Conservation (phyloP, 2,329 filamentous ascomycete species). For the Didymella lethalis region DNA sequence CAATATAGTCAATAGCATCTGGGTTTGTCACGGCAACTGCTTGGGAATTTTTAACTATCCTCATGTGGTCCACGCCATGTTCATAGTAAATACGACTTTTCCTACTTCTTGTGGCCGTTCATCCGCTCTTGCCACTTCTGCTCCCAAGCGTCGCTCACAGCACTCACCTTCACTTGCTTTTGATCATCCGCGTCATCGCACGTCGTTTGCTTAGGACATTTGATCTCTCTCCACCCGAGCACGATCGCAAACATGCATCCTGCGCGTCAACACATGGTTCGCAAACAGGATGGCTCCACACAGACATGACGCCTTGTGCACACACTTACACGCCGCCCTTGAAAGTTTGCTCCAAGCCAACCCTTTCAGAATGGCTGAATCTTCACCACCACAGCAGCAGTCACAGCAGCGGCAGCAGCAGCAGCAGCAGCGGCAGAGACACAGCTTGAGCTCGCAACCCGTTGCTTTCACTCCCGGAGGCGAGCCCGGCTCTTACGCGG, state of each 20-base stretch:
- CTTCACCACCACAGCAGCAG: not conserved
- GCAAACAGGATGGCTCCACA: not conserved
- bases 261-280: not conserved
- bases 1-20: constrained; percentile 3
- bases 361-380: not conserved
- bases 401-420: not conserved
- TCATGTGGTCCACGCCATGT: not conserved
- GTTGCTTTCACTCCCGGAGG: not conserved
- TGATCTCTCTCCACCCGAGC: not conserved
- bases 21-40: not conserved
- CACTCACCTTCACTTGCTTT: not conserved
- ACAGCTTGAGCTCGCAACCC: not conserved
- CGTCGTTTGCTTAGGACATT: not conserved
- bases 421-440: not conserved
- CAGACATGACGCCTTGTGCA: not conserved
- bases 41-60: not conserved
- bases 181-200: not conserved
- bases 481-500: not conserved
- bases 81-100: not conserved
- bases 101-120: not conserved
- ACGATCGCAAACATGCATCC: not conserved
- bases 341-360: not conserved
- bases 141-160: not conserved
- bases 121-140: not conserved
- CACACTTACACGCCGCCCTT: not conserved